Percentiles rank a stretch among this genome's conserved stretches.
Conservation (phyloP, 495 filamentous ascomycete species). For the Talaromyces thailandensis region DNA sequence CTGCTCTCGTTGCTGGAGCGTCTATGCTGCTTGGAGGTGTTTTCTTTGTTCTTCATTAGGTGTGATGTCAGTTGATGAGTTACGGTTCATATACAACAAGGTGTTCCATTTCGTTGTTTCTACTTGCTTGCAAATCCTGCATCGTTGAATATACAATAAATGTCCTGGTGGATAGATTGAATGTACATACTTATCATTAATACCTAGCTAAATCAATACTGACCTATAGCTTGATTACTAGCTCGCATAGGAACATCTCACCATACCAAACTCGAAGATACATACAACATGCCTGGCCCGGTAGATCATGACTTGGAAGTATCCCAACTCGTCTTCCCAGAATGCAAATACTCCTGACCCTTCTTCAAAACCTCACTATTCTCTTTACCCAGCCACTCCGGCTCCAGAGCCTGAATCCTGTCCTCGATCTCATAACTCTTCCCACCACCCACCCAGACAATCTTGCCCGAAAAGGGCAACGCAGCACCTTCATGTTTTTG, state of each 20-base stretch:
- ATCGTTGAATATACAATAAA: background rate
- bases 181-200: conserved; percentile 2
- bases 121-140: background rate
- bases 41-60: conserved; percentile 1
- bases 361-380: conserved; percentile 18
- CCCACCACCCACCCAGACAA: conserved; percentile 23
- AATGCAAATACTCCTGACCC: conserved; percentile 22
- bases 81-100: background rate
- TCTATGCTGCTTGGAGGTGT: background rate
- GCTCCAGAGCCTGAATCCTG: conserved; percentile 19
- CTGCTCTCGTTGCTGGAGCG: background rate
- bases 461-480: conserved; percentile 24
- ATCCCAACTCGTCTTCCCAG: conserved; percentile 14
- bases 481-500: conserved; percentile 15
- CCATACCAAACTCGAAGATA: no score
- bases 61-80: background rate
- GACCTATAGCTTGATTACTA: no score
- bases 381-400: conserved; percentile 22
- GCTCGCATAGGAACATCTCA: background rate
- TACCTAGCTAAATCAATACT: background rate
- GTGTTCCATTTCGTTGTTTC: background rate
- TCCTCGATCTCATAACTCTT: conserved; percentile 29
- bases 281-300: no score
- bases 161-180: background rate
- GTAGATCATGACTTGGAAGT: background rate